Evolutionary conservation across 106 monocot genomes (phyloP).

Genomic region (Dioscorea zingiberensis): DNA sequence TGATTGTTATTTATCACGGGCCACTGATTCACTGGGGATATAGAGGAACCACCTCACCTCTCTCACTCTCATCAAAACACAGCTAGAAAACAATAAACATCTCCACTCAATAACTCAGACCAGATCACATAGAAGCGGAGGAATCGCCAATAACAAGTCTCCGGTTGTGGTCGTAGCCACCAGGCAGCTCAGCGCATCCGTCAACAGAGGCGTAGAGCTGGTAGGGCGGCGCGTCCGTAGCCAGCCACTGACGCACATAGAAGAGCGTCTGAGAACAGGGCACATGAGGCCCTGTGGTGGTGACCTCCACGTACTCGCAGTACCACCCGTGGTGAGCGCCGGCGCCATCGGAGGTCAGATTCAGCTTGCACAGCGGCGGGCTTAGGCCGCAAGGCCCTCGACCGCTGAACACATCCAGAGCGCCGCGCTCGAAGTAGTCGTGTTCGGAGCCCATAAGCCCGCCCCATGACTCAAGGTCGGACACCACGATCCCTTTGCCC

Average conservation of each 20-base stretch:
- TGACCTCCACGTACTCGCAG: conserved; percentile 65
- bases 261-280: conserved; percentile 43
- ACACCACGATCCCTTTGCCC: conserved; percentile 11
- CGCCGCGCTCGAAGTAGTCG: conserved; percentile 71
- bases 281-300: conserved; percentile 46
- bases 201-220: conserved; percentile 38
- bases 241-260: conserved; percentile 51
- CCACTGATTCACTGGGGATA: too few species aligned
- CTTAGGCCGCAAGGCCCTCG: conserved; percentile 36
- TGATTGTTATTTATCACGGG: too few species aligned
- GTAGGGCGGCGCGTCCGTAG: conserved; percentile 40
- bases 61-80: neutral
- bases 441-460: conserved; percentile 53
- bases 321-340: conserved; percentile 66
- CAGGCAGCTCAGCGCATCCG: conserved; percentile 19
- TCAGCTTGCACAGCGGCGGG: conserved; percentile 43
- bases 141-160: neutral
- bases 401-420: conserved; percentile 65
- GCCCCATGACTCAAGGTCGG: conserved; percentile 41
- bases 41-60: too few species aligned
- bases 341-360: conserved; percentile 53
- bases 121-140: neutral
- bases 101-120: neutral
- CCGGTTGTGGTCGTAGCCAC: neutral
- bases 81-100: too few species aligned